phyloP scores from a whole-genome alignment of 805 yeast species.

The Monosporozyma aquatica region DNA sequence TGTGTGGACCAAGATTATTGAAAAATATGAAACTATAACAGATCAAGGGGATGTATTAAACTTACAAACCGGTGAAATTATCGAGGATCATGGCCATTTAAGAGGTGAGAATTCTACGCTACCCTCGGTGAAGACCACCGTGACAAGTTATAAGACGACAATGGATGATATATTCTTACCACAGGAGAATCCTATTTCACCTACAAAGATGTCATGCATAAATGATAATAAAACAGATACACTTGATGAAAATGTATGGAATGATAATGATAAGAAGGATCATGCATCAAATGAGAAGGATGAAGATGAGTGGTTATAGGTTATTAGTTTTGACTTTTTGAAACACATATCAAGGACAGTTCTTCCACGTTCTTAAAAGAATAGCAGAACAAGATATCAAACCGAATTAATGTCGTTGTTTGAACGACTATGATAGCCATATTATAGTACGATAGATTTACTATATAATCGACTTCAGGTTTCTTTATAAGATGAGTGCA shows the following conservation, averaged over 20 bases:
- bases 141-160: constrained; percentile 18
- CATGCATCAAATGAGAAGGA: background rate
- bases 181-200: no score
- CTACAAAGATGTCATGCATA: no score
- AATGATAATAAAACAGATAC: no score
- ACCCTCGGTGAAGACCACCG: constrained; percentile 8
- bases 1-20: constrained; percentile 45
- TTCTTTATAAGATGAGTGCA: no score
- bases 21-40: constrained; percentile 42
- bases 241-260: background rate
- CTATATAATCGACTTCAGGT: no score
- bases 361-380: no score
- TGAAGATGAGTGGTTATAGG: background rate
- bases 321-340: no score
- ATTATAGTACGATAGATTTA: no score
- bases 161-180: constrained; percentile 6
- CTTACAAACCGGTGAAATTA: constrained; percentile 50
- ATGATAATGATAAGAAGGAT: constrained; percentile 4
- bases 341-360: no score
- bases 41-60: constrained; percentile 60
- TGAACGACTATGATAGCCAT: no score
- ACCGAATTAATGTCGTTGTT: no score
- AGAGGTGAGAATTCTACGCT: constrained; percentile 32
- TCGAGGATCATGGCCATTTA: constrained; percentile 63
- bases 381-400: no score